A percentile compares a stretch with the other conserved stretches of the same genome.
Conservation (phyloP, 805 yeast species). For the Candida orba region DNA sequence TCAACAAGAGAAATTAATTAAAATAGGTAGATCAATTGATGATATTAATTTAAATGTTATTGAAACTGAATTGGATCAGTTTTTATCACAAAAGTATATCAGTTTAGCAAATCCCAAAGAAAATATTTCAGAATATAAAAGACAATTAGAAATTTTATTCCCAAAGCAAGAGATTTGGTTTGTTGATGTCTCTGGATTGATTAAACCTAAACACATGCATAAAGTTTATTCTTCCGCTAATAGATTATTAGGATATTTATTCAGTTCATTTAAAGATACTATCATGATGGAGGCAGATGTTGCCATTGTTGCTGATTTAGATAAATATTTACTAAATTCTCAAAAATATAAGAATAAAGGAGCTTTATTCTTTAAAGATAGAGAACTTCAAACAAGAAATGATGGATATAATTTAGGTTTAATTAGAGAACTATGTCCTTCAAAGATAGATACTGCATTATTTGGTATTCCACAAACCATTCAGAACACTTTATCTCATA, state of each 20-base stretch:
- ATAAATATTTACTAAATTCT: slow-evolving; percentile 27
- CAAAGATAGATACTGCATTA: slow-evolving; percentile 28
- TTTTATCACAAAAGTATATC: slow-evolving; percentile 3
- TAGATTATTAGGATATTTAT: slow-evolving; percentile 41
- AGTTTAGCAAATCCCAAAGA: background rate
- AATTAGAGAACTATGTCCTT: slow-evolving; percentile 38
- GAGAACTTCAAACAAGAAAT: slow-evolving; percentile 28
- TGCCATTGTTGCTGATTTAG: slow-evolving; percentile 34
- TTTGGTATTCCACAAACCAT: slow-evolving; percentile 31
- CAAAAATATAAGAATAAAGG: slow-evolving; percentile 27
- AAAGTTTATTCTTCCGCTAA: slow-evolving; percentile 35
- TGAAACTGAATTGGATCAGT: slow-evolving; percentile 6
- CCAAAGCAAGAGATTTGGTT: slow-evolving; percentile 35
- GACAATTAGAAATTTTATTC: slow-evolving; percentile 12
- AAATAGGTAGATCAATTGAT: slow-evolving; percentile 24
- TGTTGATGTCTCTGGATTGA: slow-evolving; percentile 24
- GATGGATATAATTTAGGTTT: slow-evolving; percentile 26
- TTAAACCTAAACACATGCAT: slow-evolving; percentile 12
- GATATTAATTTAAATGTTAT: slow-evolving; percentile 8
- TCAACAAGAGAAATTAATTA: slow-evolving; percentile 26
- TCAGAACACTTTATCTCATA: slow-evolving; percentile 29
- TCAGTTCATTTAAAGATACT: slow-evolving; percentile 42
- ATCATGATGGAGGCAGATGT: slow-evolving; percentile 48
- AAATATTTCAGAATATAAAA: background rate
- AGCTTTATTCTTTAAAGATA: slow-evolving; percentile 40